These are phyloP conservation scores for Lumnitzera racemosa DNA, from an alignment of 345 rosid species.

Conservation along the genomic window DNA sequence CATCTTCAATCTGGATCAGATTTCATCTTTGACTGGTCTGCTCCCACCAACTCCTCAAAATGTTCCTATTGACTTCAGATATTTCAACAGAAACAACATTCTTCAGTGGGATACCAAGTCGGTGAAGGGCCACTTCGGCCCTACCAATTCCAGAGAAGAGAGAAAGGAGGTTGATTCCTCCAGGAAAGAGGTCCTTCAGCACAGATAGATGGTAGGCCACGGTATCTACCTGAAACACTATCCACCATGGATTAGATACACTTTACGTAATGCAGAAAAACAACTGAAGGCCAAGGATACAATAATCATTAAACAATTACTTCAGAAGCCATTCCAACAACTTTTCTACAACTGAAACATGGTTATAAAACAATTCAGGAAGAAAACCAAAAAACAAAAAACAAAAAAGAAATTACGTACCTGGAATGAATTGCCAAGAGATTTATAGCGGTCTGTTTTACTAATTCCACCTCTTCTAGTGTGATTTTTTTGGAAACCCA, in stretches of 20 bases:
- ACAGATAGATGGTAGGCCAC: constrained; percentile 43
- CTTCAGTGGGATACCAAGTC: constrained; percentile 28
- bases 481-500: constrained; percentile 79
- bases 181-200: constrained; percentile 47
- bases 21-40: too few relatives aligned
- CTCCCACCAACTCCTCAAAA: too few relatives aligned
- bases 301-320: too few relatives aligned
- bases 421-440: constrained; percentile 92
- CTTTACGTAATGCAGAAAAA: too few relatives aligned
- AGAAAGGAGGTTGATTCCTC: constrained; percentile 63
- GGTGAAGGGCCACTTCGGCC: constrained; percentile 80
- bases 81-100: constrained; percentile 60
- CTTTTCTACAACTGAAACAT: too few relatives aligned
- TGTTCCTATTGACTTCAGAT: constrained; percentile 52
- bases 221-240: too few relatives aligned
- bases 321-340: too few relatives aligned
- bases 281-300: too few relatives aligned
- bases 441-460: constrained; percentile 69
- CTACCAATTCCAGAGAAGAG: constrained; percentile 97
- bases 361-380: too few relatives aligned
- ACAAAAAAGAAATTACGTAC: constrained; percentile 5
- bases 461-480: constrained; percentile 93
- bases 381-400: too few relatives aligned
- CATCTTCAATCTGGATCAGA: constrained; percentile 42
- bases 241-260: too few relatives aligned